A percentile compares a stretch with the other conserved stretches of the same genome.
Conservation (phyloP, 257 asterid species). For the Plectranthus barbatus region DNA sequence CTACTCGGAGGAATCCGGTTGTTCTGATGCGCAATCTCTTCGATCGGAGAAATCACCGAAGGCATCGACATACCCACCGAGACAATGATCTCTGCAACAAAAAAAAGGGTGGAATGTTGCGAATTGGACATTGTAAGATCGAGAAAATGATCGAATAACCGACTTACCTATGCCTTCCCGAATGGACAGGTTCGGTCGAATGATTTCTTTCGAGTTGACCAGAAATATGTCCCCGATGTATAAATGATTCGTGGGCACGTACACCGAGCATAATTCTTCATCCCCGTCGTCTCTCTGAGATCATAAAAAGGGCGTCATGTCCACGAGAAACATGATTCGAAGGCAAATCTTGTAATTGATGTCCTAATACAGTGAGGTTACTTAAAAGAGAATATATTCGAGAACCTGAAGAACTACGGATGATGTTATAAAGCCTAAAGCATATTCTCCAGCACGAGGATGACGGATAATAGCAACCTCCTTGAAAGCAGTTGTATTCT, state of each 20-base stretch:
- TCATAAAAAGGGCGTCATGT: slow-evolving; percentile 9
- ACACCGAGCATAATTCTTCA: slow-evolving; percentile 77
- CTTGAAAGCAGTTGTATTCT: slow-evolving; percentile 86
- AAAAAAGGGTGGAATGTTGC: not conserved
- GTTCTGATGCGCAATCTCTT: slow-evolving; percentile 24
- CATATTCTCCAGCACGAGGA: slow-evolving; percentile 96
- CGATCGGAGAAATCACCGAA: slow-evolving; percentile 58
- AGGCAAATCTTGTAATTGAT: not conserved
- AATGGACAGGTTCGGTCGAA: slow-evolving; percentile 76
- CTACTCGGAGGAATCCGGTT: slow-evolving; percentile 40
- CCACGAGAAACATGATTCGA: not conserved
- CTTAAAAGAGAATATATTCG: too few relatives aligned
- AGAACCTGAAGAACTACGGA: slow-evolving; percentile 79
- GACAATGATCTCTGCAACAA: slow-evolving; percentile 71
- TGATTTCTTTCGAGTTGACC: slow-evolving; percentile 66
- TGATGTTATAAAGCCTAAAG: slow-evolving; percentile 80
- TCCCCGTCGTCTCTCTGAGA: slow-evolving; percentile 78
- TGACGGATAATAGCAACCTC: slow-evolving; percentile 89
- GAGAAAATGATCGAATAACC: not conserved
- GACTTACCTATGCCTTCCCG: slow-evolving; percentile 79
- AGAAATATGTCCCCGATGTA: slow-evolving; percentile 80
- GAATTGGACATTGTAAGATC: not conserved
- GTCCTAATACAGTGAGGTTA: too few relatives aligned
- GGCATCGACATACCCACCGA: slow-evolving; percentile 96
- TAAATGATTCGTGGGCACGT: slow-evolving; percentile 81